Conservation (phyloP, 2,329 filamentous ascomycete genomes). For the Aspergillus japonicus region DNA sequence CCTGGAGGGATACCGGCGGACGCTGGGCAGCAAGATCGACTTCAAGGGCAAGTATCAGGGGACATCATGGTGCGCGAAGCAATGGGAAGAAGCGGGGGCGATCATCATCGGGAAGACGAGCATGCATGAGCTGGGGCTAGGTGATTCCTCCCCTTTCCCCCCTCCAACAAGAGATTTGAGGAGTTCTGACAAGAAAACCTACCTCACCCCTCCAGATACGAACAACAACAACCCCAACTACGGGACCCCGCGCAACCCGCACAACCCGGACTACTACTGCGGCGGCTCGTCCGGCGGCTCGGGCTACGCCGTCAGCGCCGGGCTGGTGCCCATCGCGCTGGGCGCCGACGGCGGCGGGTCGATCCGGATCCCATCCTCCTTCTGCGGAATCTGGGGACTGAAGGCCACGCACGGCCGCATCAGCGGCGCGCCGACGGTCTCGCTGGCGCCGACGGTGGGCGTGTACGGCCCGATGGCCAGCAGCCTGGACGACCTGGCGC, state of each 20-base stretch:
- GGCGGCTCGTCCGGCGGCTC: slow-evolving; percentile 79
- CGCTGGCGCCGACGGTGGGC: slow-evolving; percentile 60
- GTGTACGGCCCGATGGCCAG: slow-evolving; percentile 74
- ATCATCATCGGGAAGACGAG: slow-evolving; percentile 72
- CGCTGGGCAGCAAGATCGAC: slow-evolving; percentile 63
- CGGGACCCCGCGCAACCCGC: slow-evolving; percentile 75
- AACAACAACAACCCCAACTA: slow-evolving; percentile 77
- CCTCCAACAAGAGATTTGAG: background rate
- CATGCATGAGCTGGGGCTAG: slow-evolving; percentile 78
- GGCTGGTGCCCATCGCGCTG: slow-evolving; percentile 69
- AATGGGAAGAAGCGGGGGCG: slow-evolving; percentile 72
- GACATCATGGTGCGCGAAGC: slow-evolving; percentile 69
- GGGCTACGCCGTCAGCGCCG: slow-evolving; percentile 67
- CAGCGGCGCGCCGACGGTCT: slow-evolving; percentile 56
- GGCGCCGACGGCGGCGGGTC: slow-evolving; percentile 76
- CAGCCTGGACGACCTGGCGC: slow-evolving; percentile 72
- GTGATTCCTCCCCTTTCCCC: slow-evolving; percentile 36
- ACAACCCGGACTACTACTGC: slow-evolving; percentile 73
- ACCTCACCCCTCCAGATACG: slow-evolving; percentile 55
- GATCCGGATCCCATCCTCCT: slow-evolving; percentile 69
- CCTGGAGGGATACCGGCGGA: slow-evolving; percentile 67
- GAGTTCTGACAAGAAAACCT: background rate
- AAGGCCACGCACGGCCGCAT: slow-evolving; percentile 75
- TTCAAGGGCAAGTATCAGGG: slow-evolving; percentile 51
- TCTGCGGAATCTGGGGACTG: slow-evolving; percentile 78